phyloP scores from a whole-genome alignment of 2,329 filamentous ascomycete species.

The Penicillium sp. region DNA sequence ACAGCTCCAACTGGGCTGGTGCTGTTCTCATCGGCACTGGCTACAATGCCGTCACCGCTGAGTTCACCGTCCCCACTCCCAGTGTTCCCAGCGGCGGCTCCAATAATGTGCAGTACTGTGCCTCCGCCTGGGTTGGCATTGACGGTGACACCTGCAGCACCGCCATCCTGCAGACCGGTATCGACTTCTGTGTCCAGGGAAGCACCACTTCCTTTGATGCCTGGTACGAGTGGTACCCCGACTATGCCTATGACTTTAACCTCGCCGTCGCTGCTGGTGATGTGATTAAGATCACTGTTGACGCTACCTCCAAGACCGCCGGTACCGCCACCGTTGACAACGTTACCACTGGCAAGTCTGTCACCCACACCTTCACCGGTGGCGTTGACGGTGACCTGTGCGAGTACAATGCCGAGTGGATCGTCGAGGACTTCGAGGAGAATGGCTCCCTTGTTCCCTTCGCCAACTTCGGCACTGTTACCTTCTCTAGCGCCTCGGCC shows the following conservation, averaged over 20 bases:
- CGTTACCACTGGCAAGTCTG: conserved; percentile 50
- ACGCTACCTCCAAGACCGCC: conserved; percentile 41
- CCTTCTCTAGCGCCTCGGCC: conserved; percentile 46
- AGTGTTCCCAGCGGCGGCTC: conserved; percentile 37
- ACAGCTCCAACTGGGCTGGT: conserved; percentile 60
- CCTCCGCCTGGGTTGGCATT: conserved; percentile 59
- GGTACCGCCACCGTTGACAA: conserved; percentile 53
- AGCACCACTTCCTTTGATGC: conserved; percentile 49
- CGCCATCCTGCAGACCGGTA: conserved; percentile 57
- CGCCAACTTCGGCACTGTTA: conserved; percentile 14
- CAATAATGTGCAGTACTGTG: conserved; percentile 18
- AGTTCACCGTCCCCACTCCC: conserved; percentile 54
- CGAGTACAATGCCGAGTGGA: conserved; percentile 62
- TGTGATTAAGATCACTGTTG: conserved; percentile 42
- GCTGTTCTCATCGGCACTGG: conserved; percentile 54
- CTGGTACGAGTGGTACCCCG: conserved; percentile 63
- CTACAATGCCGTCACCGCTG: conserved; percentile 54
- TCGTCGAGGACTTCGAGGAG: conserved; percentile 47
- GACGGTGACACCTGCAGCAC: conserved; percentile 57
- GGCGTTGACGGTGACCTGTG: conserved; percentile 46
- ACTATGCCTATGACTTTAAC: conserved; percentile 55
- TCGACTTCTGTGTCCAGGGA: conserved; percentile 53
- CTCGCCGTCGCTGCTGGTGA: conserved; percentile 48
- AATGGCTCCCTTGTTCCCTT: conserved; percentile 1
- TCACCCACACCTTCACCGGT: conserved; percentile 52